Evolutionary conservation across 192 early-diverging fungal species (phyloP), one percentile per base, ranked within the genome.

Genomic region (Mortierella antarctica): DNA sequence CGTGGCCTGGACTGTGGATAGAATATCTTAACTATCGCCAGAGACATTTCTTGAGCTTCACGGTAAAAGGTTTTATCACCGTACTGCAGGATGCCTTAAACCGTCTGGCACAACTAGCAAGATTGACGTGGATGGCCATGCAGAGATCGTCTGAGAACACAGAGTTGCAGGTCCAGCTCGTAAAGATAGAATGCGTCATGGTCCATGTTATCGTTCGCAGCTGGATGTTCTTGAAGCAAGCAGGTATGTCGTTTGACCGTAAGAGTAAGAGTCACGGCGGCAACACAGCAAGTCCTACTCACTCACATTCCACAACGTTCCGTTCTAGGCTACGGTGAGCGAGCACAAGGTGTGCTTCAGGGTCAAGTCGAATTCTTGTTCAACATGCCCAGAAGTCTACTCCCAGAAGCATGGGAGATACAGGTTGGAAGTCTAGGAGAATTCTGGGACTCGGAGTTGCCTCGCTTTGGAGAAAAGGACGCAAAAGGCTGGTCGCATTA

Each of bases 21-120:
- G 80, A 90, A 31, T 90, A 90, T 49, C 65, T 90, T 51, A 83
- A 88, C 49, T 85, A 84, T 56, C 59, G 89, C 9, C 89, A 90
- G 57, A 86, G 87, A 23, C 85, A 86, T 56, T 87, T 88, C 17
- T 53, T 83, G 6, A 87, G 85, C 57, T 90, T 87, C 41, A 71
- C 84, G 7, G 85, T 86, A 64, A 82, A 80, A 21, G 67, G 82
- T 11, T 89, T 86, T 76, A 46, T 79, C 10, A 52, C 69, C 21
- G 82, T 87, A 9, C 77, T 85, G 62, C 75, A 85, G 67, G 85
- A 88, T 53, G 86, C 84, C 23, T 54, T 88, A 20, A 61, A 70
- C 20, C 69, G 72, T 5, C 68, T 87, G 3, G 62, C 81, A 18
- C 74, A 66, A 14, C 46, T 75, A 12, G 73, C 73, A 1, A 65